phyloP scores from a whole-genome alignment of 495 filamentous ascomycete species.

The Neurospora sp. region DNA sequence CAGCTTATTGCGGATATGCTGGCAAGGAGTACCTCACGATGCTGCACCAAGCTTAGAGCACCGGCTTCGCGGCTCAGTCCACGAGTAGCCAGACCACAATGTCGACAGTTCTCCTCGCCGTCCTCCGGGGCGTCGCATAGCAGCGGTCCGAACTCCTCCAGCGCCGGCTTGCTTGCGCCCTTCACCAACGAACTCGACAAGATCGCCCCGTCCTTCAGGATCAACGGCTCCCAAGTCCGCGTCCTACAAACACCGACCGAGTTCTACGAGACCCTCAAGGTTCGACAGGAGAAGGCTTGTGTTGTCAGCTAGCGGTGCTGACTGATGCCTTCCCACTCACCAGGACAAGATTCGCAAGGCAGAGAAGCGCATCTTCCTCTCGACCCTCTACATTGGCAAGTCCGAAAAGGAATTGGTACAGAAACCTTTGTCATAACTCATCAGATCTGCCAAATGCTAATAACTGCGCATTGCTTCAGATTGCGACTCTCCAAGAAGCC shows the following conservation, averaged over 20 bases:
- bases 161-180: slow-evolving; percentile 43
- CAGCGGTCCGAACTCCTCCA: slow-evolving; percentile 11
- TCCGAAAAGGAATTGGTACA: slow-evolving; percentile 76
- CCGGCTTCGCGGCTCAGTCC: slow-evolving; percentile 15
- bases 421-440: background rate
- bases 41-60: slow-evolving; percentile 19
- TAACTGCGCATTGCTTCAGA: slow-evolving; percentile 32
- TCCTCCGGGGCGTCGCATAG: slow-evolving; percentile 15
- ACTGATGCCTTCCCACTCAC: background rate
- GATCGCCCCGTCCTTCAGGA: slow-evolving; percentile 79
- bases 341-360: slow-evolving; percentile 75
- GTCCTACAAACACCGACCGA: slow-evolving; percentile 69
- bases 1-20: slow-evolving; percentile 21
- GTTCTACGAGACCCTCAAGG: slow-evolving; percentile 87
- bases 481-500: slow-evolving; percentile 66
- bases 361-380: slow-evolving; percentile 72
- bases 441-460: background rate
- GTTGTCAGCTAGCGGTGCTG: slow-evolving; percentile 10
- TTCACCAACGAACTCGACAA: slow-evolving; percentile 77
- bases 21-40: slow-evolving; percentile 22
- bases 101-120: slow-evolving; percentile 35
- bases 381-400: slow-evolving; percentile 92
- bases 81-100: slow-evolving; percentile 21
- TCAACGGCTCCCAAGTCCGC: slow-evolving; percentile 67
- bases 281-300: slow-evolving; percentile 21